Conservation (phyloP, 441 rosid species). For the Brassica balearica region DNA sequence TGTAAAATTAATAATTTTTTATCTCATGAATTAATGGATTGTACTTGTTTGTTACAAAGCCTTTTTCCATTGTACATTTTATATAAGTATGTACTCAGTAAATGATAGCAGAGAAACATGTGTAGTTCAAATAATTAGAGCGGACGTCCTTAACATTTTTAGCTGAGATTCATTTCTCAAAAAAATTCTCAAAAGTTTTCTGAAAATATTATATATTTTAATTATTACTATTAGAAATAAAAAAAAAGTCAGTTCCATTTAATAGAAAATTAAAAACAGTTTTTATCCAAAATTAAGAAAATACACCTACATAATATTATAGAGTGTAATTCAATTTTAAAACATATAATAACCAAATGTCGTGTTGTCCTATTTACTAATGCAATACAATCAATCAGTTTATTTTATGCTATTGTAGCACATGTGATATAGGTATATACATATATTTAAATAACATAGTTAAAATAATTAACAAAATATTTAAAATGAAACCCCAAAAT, state of each 20-base stretch:
- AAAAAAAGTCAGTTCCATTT: background rate
- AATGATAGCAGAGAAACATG: background rate
- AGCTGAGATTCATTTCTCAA: background rate
- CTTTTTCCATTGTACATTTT: background rate
- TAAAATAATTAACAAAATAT: background rate
- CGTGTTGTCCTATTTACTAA: background rate
- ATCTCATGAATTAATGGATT: slow-evolving; percentile 5
- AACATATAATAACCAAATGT: background rate
- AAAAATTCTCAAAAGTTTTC: background rate
- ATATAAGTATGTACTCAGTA: background rate
- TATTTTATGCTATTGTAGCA: background rate
- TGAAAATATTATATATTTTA: no score
- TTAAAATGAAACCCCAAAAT: background rate
- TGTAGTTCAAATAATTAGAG: background rate
- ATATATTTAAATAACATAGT: background rate
- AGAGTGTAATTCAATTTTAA: background rate
- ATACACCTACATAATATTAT: background rate
- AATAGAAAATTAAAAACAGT: no score
- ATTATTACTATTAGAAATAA: background rate
- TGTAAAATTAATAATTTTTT: background rate
- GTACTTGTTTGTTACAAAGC: slow-evolving; percentile 18
- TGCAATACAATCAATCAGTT: background rate
- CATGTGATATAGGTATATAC: background rate
- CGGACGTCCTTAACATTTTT: background rate
- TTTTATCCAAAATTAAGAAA: background rate